These are phyloP conservation scores for Xylariales sp. DNA, from an alignment of 2,329 filamentous ascomycete species.

Conservation along the genomic window DNA sequence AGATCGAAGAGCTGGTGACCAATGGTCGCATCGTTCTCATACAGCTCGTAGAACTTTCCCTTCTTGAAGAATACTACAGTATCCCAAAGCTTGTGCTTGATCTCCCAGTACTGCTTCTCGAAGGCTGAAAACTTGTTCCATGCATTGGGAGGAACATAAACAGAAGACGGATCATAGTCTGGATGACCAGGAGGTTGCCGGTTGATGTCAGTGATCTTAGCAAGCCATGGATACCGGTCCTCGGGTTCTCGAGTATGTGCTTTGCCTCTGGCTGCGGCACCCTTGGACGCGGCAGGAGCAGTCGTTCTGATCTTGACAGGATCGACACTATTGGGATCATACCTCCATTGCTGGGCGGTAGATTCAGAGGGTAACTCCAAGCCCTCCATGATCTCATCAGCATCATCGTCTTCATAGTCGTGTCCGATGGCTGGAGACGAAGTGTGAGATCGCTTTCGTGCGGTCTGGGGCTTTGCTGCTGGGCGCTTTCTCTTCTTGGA, in stretches of 20 bases:
- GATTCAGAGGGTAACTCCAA: slow-evolving; percentile 59
- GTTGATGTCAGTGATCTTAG: slow-evolving; percentile 79
- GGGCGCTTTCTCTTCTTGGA: slow-evolving; percentile 75
- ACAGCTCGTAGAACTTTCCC: slow-evolving; percentile 97
- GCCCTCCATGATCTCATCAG: slow-evolving; percentile 52
- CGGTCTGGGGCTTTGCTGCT: slow-evolving; percentile 38
- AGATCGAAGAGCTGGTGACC: slow-evolving; percentile 96
- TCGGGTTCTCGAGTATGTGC: slow-evolving; percentile 79
- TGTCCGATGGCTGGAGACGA: slow-evolving; percentile 37
- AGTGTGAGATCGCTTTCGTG: slow-evolving; percentile 60
- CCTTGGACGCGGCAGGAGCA: slow-evolving; percentile 20
- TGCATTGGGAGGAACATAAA: slow-evolving; percentile 81
- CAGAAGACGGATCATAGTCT: slow-evolving; percentile 84
- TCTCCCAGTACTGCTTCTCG: slow-evolving; percentile 98
- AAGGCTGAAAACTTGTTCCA: slow-evolving; percentile 86
- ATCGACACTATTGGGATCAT: slow-evolving; percentile 45
- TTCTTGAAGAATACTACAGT: slow-evolving; percentile 99
- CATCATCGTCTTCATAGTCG: slow-evolving; percentile 42
- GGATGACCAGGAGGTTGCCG: slow-evolving; percentile 72
- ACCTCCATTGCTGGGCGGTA: slow-evolving; percentile 78
- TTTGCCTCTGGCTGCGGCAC: slow-evolving; percentile 51
- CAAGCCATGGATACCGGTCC: slow-evolving; percentile 85
- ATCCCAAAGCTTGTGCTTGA: slow-evolving; percentile 97
- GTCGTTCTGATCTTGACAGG: slow-evolving; percentile 22
- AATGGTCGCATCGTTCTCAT: slow-evolving; percentile 94